These are phyloP conservation scores for Fomitopsis betulina DNA, from an alignment of 1,284 basidiomycete genomes.

Conservation along the genomic window DNA sequence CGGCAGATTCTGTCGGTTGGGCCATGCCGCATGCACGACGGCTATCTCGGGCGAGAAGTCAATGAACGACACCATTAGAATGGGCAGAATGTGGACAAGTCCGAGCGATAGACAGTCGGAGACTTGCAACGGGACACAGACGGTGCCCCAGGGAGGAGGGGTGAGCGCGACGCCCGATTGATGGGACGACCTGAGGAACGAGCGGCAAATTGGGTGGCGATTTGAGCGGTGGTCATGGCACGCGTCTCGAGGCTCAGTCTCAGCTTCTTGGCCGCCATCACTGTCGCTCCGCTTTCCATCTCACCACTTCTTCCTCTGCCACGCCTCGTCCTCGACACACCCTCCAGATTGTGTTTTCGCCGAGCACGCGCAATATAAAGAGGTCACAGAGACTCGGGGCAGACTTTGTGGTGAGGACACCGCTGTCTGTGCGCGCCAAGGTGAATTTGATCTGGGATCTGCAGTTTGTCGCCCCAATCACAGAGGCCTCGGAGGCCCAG, in stretches of 20 bases:
- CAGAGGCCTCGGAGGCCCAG: background rate
- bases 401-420: background rate
- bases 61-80: too few relatives aligned
- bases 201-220: background rate
- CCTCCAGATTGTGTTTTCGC: background rate
- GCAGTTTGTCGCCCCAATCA: background rate
- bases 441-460: background rate
- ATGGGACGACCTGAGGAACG: background rate
- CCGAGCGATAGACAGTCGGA: background rate
- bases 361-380: background rate
- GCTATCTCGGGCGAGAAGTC: background rate
- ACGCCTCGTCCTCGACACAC: background rate
- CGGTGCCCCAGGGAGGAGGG: background rate
- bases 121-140: too few relatives aligned
- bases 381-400: background rate
- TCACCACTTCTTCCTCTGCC: background rate
- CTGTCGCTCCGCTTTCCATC: background rate
- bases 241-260: background rate
- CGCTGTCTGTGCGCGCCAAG: background rate
- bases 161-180: background rate
- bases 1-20: background rate
- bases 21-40: background rate
- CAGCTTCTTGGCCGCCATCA: background rate
- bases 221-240: slow-evolving; percentile 1
- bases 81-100: too few relatives aligned